Evolutionary conservation across 805 yeast species (phyloP), one percentile per base, ranked within the genome.

Genomic region (Yarrowia keelungensis): DNA sequence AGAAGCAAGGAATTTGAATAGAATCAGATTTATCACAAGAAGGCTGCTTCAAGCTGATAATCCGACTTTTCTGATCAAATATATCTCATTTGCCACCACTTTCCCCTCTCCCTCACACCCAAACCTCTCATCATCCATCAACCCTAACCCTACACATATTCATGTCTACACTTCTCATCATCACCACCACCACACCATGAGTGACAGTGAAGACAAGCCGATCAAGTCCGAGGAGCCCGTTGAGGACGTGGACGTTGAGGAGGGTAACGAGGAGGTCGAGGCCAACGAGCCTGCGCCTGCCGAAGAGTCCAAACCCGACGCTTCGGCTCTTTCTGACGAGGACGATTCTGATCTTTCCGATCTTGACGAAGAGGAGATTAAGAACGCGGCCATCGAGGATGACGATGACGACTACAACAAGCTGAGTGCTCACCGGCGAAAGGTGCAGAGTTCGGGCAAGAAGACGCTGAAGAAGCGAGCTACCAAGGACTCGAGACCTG

Each of bases 291-390:
- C 45, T 19, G 62, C 62, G 9, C 38, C 46, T 39, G 36, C 62
- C 7, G 62, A 46, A 5, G 71, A 38, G 32, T 26, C 32, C 32
- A 26, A 26, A 3, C 32, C 32, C 32, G 32, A 26, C 32, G 3
- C 32, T 26, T 26, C 32, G 32, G 32, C 32, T 26, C 32, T 26
- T 26, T 26, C 32, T 1, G 81, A 80, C 45, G 87, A 84, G 72
- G 81, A 80, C 53, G 88, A 86, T 1, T 83, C 64, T 36, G 73
- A 78, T 47, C 73, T 79, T 16, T 78, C 81, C 1, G 83, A 80
- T 70, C 72, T 80, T 50, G 82, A 79, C 69, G 81, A 79, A 59
- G 81, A 80, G 12, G 76, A 75, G 56, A 71, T 76, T 50, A 75
- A 76, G 49, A 76, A 76, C 41, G 79, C 75, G 16, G 78, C 71